phyloP scores from a whole-genome alignment of 2,329 filamentous ascomycete genomes.

The Fusarium transvaalense region DNA sequence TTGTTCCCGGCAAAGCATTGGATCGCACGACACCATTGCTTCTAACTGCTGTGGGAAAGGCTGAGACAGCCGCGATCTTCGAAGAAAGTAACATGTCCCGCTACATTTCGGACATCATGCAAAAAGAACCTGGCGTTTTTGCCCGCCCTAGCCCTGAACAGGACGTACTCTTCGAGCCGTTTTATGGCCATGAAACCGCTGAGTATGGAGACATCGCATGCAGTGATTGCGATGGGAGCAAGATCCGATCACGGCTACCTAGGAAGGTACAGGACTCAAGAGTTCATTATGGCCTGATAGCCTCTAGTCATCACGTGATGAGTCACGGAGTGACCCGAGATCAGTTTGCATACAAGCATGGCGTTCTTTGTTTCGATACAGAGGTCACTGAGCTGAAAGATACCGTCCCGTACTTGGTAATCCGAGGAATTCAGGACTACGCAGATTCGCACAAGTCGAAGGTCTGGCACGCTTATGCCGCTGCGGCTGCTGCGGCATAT shows the following conservation, averaged over 20 bases:
- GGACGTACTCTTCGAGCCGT: not conserved
- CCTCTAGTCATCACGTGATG: not conserved
- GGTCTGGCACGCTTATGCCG: not conserved
- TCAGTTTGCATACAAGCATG: not conserved
- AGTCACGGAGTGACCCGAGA: not conserved
- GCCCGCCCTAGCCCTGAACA: not conserved
- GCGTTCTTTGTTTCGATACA: not conserved
- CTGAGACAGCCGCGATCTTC: not conserved
- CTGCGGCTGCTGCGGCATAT: not conserved
- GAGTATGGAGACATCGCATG: too few species aligned
- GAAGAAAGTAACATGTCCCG: not conserved
- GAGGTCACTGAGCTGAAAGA: not conserved
- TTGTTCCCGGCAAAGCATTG: not conserved
- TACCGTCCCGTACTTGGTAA: not conserved
- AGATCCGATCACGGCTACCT: not conserved
- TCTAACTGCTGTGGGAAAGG: conserved; percentile 3
- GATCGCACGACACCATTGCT: not conserved
- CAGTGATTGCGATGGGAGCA: not conserved
- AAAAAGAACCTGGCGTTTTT: not conserved
- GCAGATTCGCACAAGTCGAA: not conserved
- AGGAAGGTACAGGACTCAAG: not conserved
- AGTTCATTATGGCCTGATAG: conserved; percentile 3
- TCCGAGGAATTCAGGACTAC: conserved; percentile 4
- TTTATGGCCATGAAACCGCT: not conserved
- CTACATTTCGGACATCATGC: not conserved